These are phyloP conservation scores for Inga oerstediana DNA, from an alignment of 306 rosid species.

Conservation along the genomic window DNA sequence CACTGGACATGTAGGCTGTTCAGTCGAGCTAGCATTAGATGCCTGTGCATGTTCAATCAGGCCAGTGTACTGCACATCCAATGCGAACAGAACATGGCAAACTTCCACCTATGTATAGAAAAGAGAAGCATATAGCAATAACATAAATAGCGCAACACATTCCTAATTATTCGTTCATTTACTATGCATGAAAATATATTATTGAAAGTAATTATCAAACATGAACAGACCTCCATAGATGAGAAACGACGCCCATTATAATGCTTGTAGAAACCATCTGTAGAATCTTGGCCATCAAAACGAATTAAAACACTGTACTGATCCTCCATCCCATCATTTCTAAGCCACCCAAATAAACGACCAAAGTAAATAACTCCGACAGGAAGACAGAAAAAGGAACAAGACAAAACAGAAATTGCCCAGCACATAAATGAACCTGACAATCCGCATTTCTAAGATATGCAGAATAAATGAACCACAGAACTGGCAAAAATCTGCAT, in stretches of 20 bases:
- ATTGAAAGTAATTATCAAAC: not conserved
- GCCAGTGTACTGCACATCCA: constrained; percentile 91
- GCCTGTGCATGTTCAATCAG: constrained; percentile 83
- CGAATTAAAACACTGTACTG: constrained; percentile 81
- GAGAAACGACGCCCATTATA: constrained; percentile 74
- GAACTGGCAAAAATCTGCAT: constrained; percentile 94
- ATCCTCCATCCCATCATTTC: constrained; percentile 82
- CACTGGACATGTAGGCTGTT: constrained; percentile 91
- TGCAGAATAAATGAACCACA: constrained; percentile 83
- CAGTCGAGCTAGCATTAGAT: constrained; percentile 69
- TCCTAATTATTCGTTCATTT: not conserved
- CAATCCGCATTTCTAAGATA: constrained; percentile 90
- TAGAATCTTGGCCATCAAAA: constrained; percentile 68
- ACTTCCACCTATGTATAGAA: constrained; percentile 59
- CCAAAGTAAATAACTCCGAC: not conserved
- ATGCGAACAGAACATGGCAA: constrained; percentile 72
- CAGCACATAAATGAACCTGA: constrained; percentile 49
- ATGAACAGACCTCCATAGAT: constrained; percentile 71
- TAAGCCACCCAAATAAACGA: constrained; percentile 18
- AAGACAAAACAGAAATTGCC: constrained; percentile 2
- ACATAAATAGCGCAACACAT: not conserved
- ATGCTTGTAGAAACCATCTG: constrained; percentile 79
- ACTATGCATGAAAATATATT: not conserved
- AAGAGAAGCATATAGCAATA: constrained; percentile 7
- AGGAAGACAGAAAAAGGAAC: not conserved